Base-by-base conservation (phyloP, 495 filamentous ascomycete genomes). In the Aspergillus hancockii region DNA sequence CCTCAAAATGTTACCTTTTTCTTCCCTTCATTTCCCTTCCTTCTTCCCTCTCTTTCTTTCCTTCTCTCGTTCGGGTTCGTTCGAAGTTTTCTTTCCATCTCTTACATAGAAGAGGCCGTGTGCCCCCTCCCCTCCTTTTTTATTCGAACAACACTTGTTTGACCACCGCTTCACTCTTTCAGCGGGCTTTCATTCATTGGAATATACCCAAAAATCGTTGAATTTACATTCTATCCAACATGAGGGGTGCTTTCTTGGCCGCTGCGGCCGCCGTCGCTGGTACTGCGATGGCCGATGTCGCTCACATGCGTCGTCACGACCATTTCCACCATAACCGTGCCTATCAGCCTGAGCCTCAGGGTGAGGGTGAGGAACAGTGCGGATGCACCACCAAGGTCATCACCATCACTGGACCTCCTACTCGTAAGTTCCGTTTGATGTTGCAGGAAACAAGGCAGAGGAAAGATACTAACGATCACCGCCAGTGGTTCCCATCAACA, bases 121-220 rank as follows among this genome's bases (percentile, higher is more conserved):
- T 69, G 74, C 77, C 81, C 81, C 71, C 81, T 69, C 69, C 70
- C 70, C 64, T 76, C 71, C 67, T 61, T 76, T 75, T 67, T 68
- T 63, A 43, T 63, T 62, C 68, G 47, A 36, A 59, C 72, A 75
- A 78, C 77, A 77, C 67, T 77, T 69, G 60, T 28, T 64, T 79
- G 73, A 87, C 82, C 72, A 92, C 91, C 90, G 91, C 91, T 93
- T 93, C 91, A 93, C 88, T 95, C 91, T 68, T 95, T 95, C 81
- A 93, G 91, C 91, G 90, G 91, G 88, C 90, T 88, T 79, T 93
- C 90, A 76, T 91, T 92, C 58, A n/a, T n/a, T 36, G 4, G 1
- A 9, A 36, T 8, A 36, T 36, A 36, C 4, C 28, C 32, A 3
- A 25, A 61, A 12, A 25, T 61, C 50, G 64, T 64, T 65, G 55